Base-by-base conservation (phyloP, 768 basidiomycete species). In the Cystobasidium ongulense region DNA sequence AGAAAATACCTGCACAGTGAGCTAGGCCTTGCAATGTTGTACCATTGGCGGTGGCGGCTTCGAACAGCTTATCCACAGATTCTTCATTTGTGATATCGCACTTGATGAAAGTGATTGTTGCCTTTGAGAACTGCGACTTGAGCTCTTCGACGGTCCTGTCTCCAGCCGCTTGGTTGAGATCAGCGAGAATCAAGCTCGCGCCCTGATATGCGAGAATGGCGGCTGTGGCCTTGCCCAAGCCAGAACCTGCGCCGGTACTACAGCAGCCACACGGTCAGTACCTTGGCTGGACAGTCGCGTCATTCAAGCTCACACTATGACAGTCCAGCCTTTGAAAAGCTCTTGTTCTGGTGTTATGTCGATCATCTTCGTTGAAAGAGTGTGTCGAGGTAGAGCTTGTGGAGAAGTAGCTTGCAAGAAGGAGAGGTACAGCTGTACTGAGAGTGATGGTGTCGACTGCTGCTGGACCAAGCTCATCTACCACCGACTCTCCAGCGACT, bases 1-100 rank as follows among this genome's bases (percentile, higher is more conserved):
- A 29, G 63, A 73, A 73, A 3, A 73, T 73, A 27, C 72, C 72
- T 18, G 72, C 72, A 46, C 64, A 65, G 63, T 73, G 72, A 2
- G 72, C 72, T 17, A 73, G 39, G n/a, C 72, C 72, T 43, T 64
- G 63, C 10, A 73, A 13, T 8, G 63, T 23, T 5, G 29, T n/a
- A 41, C 27, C 38, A n/a, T 36, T 36, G 2, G 70, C 29, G 13
- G 63, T 62, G 43, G 35, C 52, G n/a, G 33, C n/a, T 38, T 10
- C 39, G 13, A 50, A 31, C 21, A 73, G 63, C 31, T 38, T 21
- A 17, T 73, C 63, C 27, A 73, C 63, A 43, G 62, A 41, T 21
- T 39, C 57, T 43, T 73, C 72, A 62, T 23, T n/a, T 17, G 72
- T 73, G 18, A 73, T 63, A 46, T 73, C 72, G 41, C 72, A 73